Percentiles rank a stretch among this genome's conserved stretches.
phyloP scores from a whole-genome alignment of 129 eudicot genomes.

The Gnaphalium uliginosum region DNA sequence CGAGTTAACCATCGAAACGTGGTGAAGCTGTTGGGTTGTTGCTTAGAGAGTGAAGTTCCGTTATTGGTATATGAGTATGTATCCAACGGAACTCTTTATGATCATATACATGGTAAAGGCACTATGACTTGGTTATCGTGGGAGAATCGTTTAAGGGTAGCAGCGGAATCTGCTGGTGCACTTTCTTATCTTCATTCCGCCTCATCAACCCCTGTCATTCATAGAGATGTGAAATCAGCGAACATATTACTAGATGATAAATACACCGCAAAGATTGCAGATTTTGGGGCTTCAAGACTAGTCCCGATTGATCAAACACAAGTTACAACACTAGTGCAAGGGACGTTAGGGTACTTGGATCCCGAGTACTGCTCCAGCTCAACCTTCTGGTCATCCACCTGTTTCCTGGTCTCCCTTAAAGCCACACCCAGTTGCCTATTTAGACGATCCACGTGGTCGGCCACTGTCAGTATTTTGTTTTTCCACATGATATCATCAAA shows the following conservation, averaged over 20 bases:
- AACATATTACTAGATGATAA: conserved; percentile 53
- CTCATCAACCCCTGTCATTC: conserved; percentile 54
- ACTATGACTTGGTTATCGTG: too few relatives aligned
- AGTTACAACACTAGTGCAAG: conserved; percentile 52
- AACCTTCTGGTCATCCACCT: too few relatives aligned
- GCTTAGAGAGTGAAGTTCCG: conserved; percentile 55
- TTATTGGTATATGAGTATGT: conserved; percentile 48
- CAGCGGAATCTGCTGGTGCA: conserved; percentile 53
- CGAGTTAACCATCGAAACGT: conserved; percentile 51
- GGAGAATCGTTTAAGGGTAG: conserved; percentile 43
- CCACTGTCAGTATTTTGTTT: too few relatives aligned
- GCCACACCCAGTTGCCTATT: too few relatives aligned
- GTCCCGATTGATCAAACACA: conserved; percentile 44
- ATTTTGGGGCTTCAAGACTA: conserved; percentile 60
- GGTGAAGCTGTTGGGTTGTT: conserved; percentile 20
- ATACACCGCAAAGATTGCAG: conserved; percentile 41
- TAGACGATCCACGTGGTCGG: too few relatives aligned
- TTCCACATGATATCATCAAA: too few relatives aligned
- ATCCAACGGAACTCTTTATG: conserved; percentile 45
- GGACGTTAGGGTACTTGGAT: conserved; percentile 60
- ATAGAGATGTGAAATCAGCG: conserved; percentile 61
- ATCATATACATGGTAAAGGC: conserved; percentile 37
- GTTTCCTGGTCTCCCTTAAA: too few relatives aligned
- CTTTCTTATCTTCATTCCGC: conserved; percentile 59
- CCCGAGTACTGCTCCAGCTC: conserved; percentile 68